These are phyloP conservation scores for Tricladium varicosporioides DNA, from an alignment of 2,329 filamentous ascomycete species.

Conservation along the genomic window DNA sequence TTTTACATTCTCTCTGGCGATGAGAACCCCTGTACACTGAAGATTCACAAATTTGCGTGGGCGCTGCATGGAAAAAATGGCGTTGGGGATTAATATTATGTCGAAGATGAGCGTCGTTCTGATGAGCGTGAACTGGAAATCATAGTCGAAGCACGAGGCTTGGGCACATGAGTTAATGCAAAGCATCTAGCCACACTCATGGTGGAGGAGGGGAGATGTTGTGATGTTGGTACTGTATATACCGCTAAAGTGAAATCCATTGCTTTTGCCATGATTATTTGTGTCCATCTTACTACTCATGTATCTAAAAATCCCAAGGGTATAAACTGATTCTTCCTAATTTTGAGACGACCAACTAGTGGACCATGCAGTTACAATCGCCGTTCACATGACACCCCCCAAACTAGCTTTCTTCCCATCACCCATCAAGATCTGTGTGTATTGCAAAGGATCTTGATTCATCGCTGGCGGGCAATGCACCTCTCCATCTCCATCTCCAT, in stretches of 20 bases:
- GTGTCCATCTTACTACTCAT: no score
- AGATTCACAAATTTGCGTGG: conserved; percentile 15
- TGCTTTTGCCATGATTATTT: no score
- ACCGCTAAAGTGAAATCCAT: neutral
- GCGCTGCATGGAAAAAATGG: conserved; percentile 23
- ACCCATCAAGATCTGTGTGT: no score
- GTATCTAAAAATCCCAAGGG: no score
- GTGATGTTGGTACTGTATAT: neutral
- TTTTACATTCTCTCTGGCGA: neutral
- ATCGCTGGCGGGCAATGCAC: no score
- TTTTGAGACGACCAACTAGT: no score
- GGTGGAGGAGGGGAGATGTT: neutral
- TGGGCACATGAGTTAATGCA: neutral
- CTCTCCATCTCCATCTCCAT: no score
- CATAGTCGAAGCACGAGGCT: neutral
- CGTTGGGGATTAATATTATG: conserved; percentile 5
- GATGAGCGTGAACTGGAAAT: neutral
- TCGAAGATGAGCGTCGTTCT: neutral
- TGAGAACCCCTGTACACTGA: conserved; percentile 10
- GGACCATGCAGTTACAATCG: no score
- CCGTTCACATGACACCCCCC: no score
- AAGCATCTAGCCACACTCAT: neutral
- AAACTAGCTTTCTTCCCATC: no score
- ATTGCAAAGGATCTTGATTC: no score
- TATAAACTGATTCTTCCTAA: no score